phyloP scores from a whole-genome alignment of 805 yeast genomes.

The Starmerella vitae region DNA sequence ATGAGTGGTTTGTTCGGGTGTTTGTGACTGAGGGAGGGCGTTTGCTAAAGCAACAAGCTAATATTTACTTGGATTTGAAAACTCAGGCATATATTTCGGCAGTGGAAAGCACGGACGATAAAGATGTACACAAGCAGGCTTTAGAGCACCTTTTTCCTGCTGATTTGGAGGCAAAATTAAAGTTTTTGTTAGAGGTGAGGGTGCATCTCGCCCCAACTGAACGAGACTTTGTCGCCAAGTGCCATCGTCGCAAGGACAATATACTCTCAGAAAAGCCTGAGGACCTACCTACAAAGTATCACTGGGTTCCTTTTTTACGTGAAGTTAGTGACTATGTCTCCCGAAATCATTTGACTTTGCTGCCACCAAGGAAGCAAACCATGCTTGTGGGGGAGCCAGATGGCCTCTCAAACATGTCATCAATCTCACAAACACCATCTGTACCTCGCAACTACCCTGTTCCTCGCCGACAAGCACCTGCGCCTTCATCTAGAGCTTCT shows the following conservation, averaged over 20 bases:
- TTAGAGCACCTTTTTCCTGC: constrained; percentile 65
- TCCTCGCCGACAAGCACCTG: background rate
- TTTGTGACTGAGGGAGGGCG: constrained; percentile 63
- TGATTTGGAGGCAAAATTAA: constrained; percentile 36
- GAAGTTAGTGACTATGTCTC: constrained; percentile 67
- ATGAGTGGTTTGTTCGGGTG: constrained; percentile 71
- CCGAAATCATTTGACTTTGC: constrained; percentile 32
- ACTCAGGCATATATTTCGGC: constrained; percentile 94
- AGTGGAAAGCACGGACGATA: constrained; percentile 35
- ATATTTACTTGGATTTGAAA: constrained; percentile 68
- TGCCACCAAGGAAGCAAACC: constrained; percentile 10
- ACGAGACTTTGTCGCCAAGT: constrained; percentile 59
- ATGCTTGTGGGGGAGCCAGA: background rate
- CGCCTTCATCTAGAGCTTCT: background rate
- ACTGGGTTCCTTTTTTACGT: constrained; percentile 72
- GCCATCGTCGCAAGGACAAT: constrained; percentile 55
- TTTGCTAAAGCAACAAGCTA: constrained; percentile 67
- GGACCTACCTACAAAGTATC: constrained; percentile 55
- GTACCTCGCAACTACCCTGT: background rate
- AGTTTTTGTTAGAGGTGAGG: constrained; percentile 20
- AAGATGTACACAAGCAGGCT: constrained; percentile 49
- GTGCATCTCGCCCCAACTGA: constrained; percentile 55
- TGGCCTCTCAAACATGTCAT: background rate
- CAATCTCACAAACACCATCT: background rate
- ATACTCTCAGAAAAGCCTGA: constrained; percentile 35